Percentiles rank a stretch among this genome's conserved stretches.
Evolutionary conservation across 768 basidiomycete genomes (phyloP).

Genomic region (Sporobolomyces phaffii): DNA sequence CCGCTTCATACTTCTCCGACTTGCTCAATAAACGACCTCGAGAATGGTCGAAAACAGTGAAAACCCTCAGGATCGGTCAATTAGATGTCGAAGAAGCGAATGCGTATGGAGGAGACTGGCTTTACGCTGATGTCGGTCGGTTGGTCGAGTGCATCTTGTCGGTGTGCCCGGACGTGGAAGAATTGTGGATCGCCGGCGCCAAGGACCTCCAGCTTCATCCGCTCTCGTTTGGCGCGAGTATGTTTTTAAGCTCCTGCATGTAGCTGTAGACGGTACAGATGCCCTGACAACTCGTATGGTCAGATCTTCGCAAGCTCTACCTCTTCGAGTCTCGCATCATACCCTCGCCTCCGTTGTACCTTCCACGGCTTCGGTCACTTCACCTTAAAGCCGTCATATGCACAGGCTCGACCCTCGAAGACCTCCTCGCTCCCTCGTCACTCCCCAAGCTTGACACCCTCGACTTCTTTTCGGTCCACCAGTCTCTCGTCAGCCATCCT

Average conservation of each 20-base stretch:
- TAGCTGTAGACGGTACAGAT: neutral
- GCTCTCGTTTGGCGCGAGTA: neutral
- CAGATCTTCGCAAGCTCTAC: constrained; percentile 10
- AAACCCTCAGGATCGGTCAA: neutral
- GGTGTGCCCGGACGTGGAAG: neutral
- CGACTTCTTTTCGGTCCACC: constrained; percentile 21
- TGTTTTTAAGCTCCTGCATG: neutral
- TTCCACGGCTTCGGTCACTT: neutral
- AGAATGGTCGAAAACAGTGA: neutral
- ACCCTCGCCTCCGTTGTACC: neutral
- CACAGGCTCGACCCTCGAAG: neutral
- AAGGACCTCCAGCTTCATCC: neutral
- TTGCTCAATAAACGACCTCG: neutral
- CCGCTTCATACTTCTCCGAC: neutral
- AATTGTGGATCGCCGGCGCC: constrained; percentile 19
- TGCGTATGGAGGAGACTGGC: neutral
- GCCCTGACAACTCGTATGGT: neutral
- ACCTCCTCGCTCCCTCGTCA: neutral
- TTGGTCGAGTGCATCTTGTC: neutral
- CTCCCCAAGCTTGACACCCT: constrained; percentile 4
- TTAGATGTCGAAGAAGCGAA: neutral
- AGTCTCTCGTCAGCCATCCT: constrained; percentile 17
- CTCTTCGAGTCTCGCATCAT: constrained; percentile 10
- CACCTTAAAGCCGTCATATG: constrained; percentile 20
- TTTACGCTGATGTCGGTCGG: neutral